Conservation (phyloP, 768 basidiomycete species). For the Leccinum incarnatum region DNA sequence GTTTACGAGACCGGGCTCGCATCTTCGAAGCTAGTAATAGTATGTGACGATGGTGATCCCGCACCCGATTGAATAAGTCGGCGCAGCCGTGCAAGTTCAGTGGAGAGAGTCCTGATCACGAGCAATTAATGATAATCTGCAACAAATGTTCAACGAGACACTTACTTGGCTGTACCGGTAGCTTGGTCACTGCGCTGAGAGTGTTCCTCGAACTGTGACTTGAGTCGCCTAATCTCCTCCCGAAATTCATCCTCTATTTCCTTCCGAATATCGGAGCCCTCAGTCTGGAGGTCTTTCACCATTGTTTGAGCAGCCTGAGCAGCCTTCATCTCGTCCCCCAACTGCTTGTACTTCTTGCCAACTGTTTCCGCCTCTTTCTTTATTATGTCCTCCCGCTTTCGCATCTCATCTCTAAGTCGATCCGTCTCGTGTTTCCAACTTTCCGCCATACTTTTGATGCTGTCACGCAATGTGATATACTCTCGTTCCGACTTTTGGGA, state of each 20-base stretch:
- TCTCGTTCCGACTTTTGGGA: constrained; percentile 83
- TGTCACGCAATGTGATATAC: constrained; percentile 75
- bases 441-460: constrained; percentile 67
- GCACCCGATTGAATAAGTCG: constrained; percentile 67
- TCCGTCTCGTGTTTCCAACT: constrained; percentile 76
- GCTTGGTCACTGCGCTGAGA: constrained; percentile 56
- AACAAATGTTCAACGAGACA: background rate
- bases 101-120: constrained; percentile 47
- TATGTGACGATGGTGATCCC: constrained; percentile 25
- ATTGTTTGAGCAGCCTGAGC: constrained; percentile 45
- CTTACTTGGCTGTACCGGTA: constrained; percentile 60
- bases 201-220: constrained; percentile 51
- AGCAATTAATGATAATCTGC: background rate
- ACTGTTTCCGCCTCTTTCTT: constrained; percentile 64
- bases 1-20: constrained; percentile 14
- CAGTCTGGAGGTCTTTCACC: constrained; percentile 49
- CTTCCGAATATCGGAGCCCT: constrained; percentile 47
- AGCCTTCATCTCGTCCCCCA: constrained; percentile 61
- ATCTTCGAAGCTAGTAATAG: constrained; percentile 11
- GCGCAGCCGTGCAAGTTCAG: constrained; percentile 65
- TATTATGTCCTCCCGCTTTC: constrained; percentile 66
- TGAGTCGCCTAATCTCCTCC: constrained; percentile 54
- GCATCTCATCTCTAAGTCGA: constrained; percentile 69
- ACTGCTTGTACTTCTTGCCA: constrained; percentile 64
- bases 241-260: constrained; percentile 63